A percentile compares a stretch with the other conserved stretches of the same genome.
These are phyloP conservation scores for Nemophila menziesii DNA, from an alignment of 257 asterid species.

Conservation along the genomic window DNA sequence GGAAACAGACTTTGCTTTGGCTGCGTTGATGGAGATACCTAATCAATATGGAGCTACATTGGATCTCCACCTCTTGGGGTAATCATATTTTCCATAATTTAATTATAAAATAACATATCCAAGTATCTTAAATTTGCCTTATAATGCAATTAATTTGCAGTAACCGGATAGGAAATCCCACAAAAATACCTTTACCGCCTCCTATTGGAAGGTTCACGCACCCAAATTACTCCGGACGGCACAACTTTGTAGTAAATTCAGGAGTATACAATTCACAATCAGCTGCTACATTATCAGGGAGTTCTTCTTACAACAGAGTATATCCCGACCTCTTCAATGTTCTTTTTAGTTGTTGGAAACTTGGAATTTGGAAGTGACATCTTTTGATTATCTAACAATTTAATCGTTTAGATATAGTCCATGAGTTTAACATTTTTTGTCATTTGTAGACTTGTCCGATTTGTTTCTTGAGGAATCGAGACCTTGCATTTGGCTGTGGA, in stretches of 20 bases:
- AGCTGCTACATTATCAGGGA: constrained; percentile 9
- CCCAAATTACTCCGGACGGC: not conserved
- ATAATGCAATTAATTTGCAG: constrained; percentile 11
- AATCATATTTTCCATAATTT: not conserved
- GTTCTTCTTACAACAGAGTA: constrained; percentile 21
- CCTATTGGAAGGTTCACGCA: constrained; percentile 17
- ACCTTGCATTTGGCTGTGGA: constrained; percentile 58
- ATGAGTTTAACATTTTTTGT: not conserved
- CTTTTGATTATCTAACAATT: not conserved
- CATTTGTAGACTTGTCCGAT: constrained; percentile 35
- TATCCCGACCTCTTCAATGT: not conserved
- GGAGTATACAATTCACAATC: not conserved
- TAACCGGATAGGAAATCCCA: constrained; percentile 17
- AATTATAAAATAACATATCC: not conserved
- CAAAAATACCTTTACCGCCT: constrained; percentile 29
- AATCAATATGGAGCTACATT: constrained; percentile 81
- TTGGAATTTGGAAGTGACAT: no score
- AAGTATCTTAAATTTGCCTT: not conserved
- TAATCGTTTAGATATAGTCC: not conserved
- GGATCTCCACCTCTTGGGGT: constrained; percentile 79
- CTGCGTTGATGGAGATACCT: constrained; percentile 96
- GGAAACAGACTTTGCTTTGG: constrained; percentile 82
- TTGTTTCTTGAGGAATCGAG: constrained; percentile 28
- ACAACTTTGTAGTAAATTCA: not conserved
- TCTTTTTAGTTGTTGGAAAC: no score